phyloP scores from a whole-genome alignment of 139 green algal genomes.

The Dunaliella sp. region DNA sequence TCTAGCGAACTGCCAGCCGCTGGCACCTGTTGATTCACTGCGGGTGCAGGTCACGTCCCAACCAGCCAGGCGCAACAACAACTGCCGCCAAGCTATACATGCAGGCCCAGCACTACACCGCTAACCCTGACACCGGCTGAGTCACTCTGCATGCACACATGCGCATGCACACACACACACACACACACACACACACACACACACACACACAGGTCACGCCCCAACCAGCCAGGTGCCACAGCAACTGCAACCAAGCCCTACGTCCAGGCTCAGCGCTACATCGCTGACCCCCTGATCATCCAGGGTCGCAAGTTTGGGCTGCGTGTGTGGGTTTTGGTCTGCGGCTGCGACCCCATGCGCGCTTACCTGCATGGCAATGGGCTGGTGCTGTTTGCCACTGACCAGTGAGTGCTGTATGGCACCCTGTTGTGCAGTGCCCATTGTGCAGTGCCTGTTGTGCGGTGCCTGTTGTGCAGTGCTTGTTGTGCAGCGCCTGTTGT shows the following conservation, averaged over 20 bases:
- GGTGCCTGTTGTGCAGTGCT: too few species aligned
- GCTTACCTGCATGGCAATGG: conserved; percentile 49
- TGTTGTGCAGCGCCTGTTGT: too few species aligned
- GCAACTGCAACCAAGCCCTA: conserved; percentile 33
- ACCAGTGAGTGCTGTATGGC: background rate
- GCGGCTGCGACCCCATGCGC: conserved; percentile 39
- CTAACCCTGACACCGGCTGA: too few species aligned
- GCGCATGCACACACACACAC: too few species aligned
- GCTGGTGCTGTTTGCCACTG: conserved; percentile 55
- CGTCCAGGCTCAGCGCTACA: conserved; percentile 55
- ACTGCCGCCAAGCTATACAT: conserved; percentile 44
- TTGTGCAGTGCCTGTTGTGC: too few species aligned
- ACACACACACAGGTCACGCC: background rate
- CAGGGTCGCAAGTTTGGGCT: conserved; percentile 61
- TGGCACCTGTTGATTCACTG: too few species aligned
- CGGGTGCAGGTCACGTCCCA: too few species aligned
- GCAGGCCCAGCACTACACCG: conserved; percentile 55
- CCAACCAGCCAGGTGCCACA: background rate
- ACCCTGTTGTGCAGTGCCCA: too few species aligned
- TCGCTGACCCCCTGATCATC: conserved; percentile 45
- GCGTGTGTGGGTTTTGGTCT: conserved; percentile 50
- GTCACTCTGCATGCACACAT: too few species aligned
- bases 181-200: too few species aligned
- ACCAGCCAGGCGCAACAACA: too few species aligned
- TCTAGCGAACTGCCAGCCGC: too few species aligned